Evolutionary conservation across 2,329 filamentous ascomycete genomes (phyloP).

Genomic region (Neonectria coccinea): DNA sequence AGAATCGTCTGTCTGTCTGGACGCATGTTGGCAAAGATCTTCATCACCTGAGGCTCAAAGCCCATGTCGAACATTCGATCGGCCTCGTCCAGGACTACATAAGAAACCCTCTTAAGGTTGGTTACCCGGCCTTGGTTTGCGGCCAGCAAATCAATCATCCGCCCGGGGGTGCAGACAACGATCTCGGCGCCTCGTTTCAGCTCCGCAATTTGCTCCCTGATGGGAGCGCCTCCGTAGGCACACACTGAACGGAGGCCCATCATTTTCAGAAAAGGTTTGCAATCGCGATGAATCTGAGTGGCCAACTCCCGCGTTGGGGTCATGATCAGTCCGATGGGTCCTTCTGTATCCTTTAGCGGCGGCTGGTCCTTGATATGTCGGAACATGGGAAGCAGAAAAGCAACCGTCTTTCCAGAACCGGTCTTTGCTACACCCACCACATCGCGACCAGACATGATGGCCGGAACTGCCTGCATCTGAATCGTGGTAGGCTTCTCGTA

Average conservation of each 20-base stretch:
- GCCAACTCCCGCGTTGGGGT: constrained; percentile 95
- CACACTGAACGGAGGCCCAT: constrained; percentile 88
- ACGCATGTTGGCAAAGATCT: constrained; percentile 91
- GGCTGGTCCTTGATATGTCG: constrained; percentile 96
- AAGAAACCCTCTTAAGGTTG: constrained; percentile 88
- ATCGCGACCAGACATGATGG: constrained; percentile 95
- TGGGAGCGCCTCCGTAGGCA: constrained; percentile 93
- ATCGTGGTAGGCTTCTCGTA: constrained; percentile 94
- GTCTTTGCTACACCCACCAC: constrained; percentile 98
- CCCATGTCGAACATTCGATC: constrained; percentile 99
- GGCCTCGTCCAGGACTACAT: constrained; percentile 95
- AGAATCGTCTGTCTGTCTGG: constrained; percentile 94
- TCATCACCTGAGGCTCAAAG: constrained; percentile 98
- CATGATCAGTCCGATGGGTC: constrained; percentile 89
- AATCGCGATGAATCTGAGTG: constrained; percentile 92
- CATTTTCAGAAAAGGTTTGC: constrained; percentile 92
- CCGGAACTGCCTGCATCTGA: constrained; percentile 93
- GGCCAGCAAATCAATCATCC: constrained; percentile 93
- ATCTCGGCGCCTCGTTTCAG: constrained; percentile 96
- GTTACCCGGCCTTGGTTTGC: constrained; percentile 96
- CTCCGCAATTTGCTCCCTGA: constrained; percentile 97
- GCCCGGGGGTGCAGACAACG: constrained; percentile 92
- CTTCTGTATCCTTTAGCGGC: constrained; percentile 84
- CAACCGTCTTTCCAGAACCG: constrained; percentile 96
- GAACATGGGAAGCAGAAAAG: constrained; percentile 96